phyloP scores from a whole-genome alignment of 2,329 filamentous ascomycete genomes.

The Cladosporium sp. region DNA sequence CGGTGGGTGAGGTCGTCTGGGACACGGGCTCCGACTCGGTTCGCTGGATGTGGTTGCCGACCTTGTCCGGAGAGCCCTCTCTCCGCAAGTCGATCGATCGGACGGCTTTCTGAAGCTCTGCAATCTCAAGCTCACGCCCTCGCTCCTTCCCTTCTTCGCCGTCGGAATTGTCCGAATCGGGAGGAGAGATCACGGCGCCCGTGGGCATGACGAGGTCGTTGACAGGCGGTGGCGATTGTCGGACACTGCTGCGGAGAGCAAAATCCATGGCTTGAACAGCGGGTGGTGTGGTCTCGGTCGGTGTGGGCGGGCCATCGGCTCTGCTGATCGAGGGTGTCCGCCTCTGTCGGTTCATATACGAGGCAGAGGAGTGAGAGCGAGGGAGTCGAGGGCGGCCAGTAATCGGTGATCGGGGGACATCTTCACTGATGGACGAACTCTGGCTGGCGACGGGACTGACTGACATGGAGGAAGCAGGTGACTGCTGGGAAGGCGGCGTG shows the following conservation, averaged over 20 bases:
- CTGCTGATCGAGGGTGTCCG: constrained; percentile 49
- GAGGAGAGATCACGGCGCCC: constrained; percentile 83
- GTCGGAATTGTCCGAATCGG: constrained; percentile 78
- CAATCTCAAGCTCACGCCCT: constrained; percentile 37
- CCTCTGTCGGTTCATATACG: constrained; percentile 57
- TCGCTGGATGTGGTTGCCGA: constrained; percentile 14
- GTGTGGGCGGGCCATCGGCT: constrained; percentile 25
- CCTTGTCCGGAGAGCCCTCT: constrained; percentile 49
- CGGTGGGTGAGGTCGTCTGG: constrained; percentile 30
- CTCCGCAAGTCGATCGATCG: constrained; percentile 67
- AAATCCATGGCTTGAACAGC: constrained; percentile 22
- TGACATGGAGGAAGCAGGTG: constrained; percentile 51
- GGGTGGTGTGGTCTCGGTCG: constrained; percentile 20
- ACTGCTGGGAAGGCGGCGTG: constrained; percentile 67
- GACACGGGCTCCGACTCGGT: constrained; percentile 30
- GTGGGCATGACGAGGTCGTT: constrained; percentile 71
- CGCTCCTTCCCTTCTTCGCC: constrained; percentile 54
- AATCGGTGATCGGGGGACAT: constrained; percentile 30
- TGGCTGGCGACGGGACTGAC: constrained; percentile 46
- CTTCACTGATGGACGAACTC: constrained; percentile 44
- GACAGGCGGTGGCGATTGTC: constrained; percentile 77
- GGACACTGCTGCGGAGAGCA: constrained; percentile 54
- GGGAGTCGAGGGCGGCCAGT: constrained; percentile 44
- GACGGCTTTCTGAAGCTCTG: constrained; percentile 74
- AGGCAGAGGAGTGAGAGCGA: constrained; percentile 52